Conservation (phyloP, 352 stramenopile genomes). For the Pythium dissotocum region DNA sequence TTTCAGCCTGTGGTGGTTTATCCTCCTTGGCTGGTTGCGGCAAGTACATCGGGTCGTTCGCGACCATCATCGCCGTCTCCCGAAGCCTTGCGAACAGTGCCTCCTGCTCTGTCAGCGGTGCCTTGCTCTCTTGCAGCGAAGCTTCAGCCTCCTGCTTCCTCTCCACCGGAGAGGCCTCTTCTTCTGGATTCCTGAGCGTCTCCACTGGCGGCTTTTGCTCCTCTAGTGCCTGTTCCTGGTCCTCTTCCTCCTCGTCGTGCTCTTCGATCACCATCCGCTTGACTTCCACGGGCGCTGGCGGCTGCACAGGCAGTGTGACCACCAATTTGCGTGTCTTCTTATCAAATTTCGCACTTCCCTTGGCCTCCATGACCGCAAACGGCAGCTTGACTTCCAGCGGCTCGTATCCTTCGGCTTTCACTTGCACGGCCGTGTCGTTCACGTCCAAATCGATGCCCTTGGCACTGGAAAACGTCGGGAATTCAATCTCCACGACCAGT, state of each 20-base stretch:
- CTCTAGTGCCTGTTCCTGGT: constrained; percentile 14
- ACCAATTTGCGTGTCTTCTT: constrained; percentile 72
- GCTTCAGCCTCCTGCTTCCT: neutral
- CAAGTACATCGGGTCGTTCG: constrained; percentile 56
- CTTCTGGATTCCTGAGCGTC: constrained; percentile 3
- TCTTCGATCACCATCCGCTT: constrained; percentile 43
- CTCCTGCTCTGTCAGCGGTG: constrained; percentile 15
- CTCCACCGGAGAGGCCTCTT: neutral
- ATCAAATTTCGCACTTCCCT: constrained; percentile 82
- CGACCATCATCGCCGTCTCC: constrained; percentile 69
- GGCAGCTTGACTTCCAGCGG: constrained; percentile 61
- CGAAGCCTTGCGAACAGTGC: constrained; percentile 59
- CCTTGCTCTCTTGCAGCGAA: neutral
- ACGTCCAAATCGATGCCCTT: constrained; percentile 72
- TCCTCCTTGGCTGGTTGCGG: constrained; percentile 1
- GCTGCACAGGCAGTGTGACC: constrained; percentile 79
- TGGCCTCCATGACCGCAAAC: constrained; percentile 76
- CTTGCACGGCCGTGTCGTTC: constrained; percentile 45
- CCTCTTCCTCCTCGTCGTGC: constrained; percentile 28
- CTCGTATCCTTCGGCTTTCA: constrained; percentile 48
- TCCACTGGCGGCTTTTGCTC: neutral
- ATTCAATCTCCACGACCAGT: constrained; percentile 62
- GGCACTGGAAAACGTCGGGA: constrained; percentile 56
- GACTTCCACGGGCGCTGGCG: constrained; percentile 35
- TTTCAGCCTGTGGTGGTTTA: too few relatives aligned